A percentile compares a stretch with the other conserved stretches of the same genome.
Evolutionary conservation across 129 eudicot species (phyloP).

Genomic region (Arctium lappa): DNA sequence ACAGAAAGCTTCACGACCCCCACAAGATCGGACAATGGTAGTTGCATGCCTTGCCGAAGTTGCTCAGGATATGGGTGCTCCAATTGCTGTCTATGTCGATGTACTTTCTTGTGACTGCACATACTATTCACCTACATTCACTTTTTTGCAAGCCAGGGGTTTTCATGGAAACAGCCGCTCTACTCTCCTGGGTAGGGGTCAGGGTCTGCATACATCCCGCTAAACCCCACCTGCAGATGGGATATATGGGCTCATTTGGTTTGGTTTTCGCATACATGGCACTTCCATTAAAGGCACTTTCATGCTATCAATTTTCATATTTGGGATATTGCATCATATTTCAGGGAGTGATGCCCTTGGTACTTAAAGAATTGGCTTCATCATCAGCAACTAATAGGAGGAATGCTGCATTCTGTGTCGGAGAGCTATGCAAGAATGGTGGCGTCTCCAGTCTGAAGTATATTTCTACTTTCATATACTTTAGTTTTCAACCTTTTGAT

Average conservation of each 20-base stretch:
- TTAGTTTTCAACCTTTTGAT: background rate
- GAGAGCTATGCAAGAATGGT: constrained; percentile 92
- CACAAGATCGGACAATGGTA: constrained; percentile 99
- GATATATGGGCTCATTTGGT: no score
- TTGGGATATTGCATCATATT: constrained; percentile 23
- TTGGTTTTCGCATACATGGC: background rate
- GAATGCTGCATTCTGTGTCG: constrained; percentile 96
- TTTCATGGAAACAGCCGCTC: no score
- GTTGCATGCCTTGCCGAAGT: constrained; percentile 98
- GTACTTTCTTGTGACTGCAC: constrained; percentile 35
- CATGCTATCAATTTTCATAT: background rate
- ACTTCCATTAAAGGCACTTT: background rate
- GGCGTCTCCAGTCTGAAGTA: constrained; percentile 77
- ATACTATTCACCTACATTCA: background rate
- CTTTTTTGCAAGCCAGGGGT: no score
- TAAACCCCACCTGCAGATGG: no score
- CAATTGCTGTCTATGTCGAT: constrained; percentile 79
- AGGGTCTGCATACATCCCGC: no score
- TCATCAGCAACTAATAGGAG: constrained; percentile 86
- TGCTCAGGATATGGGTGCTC: constrained; percentile 98
- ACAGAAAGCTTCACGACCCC: constrained; percentile 91
- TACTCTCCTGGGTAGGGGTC: no score
- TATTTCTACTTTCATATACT: constrained; percentile 25
- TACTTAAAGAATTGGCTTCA: constrained; percentile 81
- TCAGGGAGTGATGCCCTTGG: constrained; percentile 86